Conservation (phyloP, 176 grass and related monocot genomes). For the Zizania latifolia region DNA sequence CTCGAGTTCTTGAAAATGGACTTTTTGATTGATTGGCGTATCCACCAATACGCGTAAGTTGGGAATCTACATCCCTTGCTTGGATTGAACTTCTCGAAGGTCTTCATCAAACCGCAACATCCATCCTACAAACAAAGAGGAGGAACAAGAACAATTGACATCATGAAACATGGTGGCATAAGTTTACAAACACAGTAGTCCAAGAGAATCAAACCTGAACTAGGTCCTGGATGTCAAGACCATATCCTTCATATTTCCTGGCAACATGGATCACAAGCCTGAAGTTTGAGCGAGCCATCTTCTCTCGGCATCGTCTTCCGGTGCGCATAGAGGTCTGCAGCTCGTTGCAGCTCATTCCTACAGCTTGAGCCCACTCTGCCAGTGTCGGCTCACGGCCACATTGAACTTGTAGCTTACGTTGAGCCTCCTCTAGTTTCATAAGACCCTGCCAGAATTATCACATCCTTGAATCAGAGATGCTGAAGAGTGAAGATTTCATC, state of each 20-base stretch:
- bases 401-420: constrained; percentile 42
- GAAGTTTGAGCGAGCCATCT: constrained; percentile 73
- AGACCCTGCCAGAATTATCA: constrained; percentile 28
- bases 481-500: neutral
- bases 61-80: constrained; percentile 72
- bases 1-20: constrained; percentile 80
- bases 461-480: neutral
- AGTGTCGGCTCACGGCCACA: constrained; percentile 54
- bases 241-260: constrained; percentile 64
- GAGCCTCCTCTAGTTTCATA: constrained; percentile 61
- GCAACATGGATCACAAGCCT: constrained; percentile 76
- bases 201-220: constrained; percentile 46
- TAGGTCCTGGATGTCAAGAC: constrained; percentile 60
- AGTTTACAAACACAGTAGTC: neutral
- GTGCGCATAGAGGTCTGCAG: constrained; percentile 43
- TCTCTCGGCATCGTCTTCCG: constrained; percentile 54
- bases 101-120: constrained; percentile 74
- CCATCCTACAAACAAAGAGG: constrained; percentile 52
- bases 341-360: constrained; percentile 57
- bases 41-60: constrained; percentile 90
- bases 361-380: constrained; percentile 62
- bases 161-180: neutral
- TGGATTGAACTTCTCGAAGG: constrained; percentile 87
- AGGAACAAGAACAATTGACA: neutral
- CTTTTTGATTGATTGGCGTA: constrained; percentile 75